These are phyloP conservation scores for Primulina tabacum DNA, from an alignment of 257 asterid species.

Conservation along the genomic window DNA sequence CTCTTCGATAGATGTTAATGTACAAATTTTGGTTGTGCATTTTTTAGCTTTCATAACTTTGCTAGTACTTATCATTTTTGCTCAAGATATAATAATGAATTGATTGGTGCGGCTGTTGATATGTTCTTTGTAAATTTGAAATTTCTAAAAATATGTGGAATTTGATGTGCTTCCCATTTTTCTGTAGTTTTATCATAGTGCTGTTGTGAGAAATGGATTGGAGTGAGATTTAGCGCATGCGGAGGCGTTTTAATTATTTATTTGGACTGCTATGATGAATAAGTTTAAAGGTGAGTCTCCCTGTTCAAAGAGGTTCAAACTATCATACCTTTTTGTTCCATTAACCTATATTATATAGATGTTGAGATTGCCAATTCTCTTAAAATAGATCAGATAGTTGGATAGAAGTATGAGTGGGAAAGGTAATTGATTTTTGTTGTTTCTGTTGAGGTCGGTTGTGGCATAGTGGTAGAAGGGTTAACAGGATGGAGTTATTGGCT, in stretches of 20 bases:
- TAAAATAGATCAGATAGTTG: conserved; percentile 35
- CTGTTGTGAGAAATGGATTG: conserved; percentile 17
- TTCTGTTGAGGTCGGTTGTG: conserved; percentile 31
- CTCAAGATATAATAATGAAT: conserved; percentile 16
- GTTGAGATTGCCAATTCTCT: conserved; percentile 19
- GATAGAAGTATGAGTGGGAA: conserved; percentile 32
- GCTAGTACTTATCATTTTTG: conserved; percentile 3
- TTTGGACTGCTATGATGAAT: conserved; percentile 48
- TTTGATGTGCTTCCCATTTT: not conserved
- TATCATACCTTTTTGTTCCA: conserved; percentile 45
- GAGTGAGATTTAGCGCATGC: conserved; percentile 14
- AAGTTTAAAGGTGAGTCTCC: conserved; percentile 61
- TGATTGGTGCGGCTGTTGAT: conserved; percentile 24
- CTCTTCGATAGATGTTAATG: not conserved
- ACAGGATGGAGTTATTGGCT: conserved; percentile 68
- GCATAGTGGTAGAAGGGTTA: conserved; percentile 21
- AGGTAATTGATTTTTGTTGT: conserved; percentile 24
- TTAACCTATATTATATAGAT: conserved; percentile 8
- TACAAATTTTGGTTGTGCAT: not conserved
- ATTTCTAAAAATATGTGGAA: not conserved
- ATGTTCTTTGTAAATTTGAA: conserved; percentile 11
- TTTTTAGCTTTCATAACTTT: conserved; percentile 9
- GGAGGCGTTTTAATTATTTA: conserved; percentile 23
- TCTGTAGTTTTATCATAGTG: not conserved
- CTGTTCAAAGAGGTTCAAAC: conserved; percentile 57